These are phyloP conservation scores for Cercophora samala DNA, from an alignment of 495 filamentous ascomycete genomes.

Conservation along the genomic window DNA sequence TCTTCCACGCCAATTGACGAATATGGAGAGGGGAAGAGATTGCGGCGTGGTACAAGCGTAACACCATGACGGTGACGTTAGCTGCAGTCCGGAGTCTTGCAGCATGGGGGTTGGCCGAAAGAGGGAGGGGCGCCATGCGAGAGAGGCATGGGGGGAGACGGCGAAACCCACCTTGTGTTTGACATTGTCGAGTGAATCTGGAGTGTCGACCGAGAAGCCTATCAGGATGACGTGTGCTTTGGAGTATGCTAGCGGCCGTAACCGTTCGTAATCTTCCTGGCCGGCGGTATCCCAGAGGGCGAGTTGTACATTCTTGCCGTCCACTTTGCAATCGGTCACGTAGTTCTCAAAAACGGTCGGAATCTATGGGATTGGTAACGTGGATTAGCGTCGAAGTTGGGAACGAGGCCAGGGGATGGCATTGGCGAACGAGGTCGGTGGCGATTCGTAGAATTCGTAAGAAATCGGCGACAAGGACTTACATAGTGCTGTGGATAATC, in stretches of 20 bases:
- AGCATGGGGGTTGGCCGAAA: slow-evolving; percentile 3
- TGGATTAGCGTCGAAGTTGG: slow-evolving; percentile 9
- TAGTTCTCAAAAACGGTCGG: slow-evolving; percentile 99
- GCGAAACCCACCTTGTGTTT: slow-evolving; percentile 79
- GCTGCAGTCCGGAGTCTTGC: slow-evolving; percentile 10
- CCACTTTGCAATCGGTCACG: slow-evolving; percentile 96
- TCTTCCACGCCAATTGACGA: slow-evolving; percentile 7
- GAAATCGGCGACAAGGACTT: slow-evolving; percentile 38
- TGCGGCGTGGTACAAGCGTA: slow-evolving; percentile 17
- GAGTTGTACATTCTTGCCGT: slow-evolving; percentile 96
- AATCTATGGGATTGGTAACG: slow-evolving; percentile 55
- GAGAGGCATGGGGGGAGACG: neutral
- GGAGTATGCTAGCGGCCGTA: slow-evolving; percentile 93
- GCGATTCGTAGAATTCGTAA: slow-evolving; percentile 5
- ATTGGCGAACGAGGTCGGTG: neutral
- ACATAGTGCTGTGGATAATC: slow-evolving; percentile 61
- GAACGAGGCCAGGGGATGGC: neutral
- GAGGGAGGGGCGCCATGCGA: slow-evolving; percentile 1
- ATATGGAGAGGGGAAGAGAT: slow-evolving; percentile 6
- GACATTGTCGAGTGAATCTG: slow-evolving; percentile 96
- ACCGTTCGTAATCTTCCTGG: slow-evolving; percentile 95
- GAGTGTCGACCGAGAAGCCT: slow-evolving; percentile 91
- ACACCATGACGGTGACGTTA: slow-evolving; percentile 11
- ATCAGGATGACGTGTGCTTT: slow-evolving; percentile 98
- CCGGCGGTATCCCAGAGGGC: slow-evolving; percentile 99